Evolutionary conservation across 192 early-diverging fungal species (phyloP).

Genomic region (Phlyctochytrium bullatum): DNA sequence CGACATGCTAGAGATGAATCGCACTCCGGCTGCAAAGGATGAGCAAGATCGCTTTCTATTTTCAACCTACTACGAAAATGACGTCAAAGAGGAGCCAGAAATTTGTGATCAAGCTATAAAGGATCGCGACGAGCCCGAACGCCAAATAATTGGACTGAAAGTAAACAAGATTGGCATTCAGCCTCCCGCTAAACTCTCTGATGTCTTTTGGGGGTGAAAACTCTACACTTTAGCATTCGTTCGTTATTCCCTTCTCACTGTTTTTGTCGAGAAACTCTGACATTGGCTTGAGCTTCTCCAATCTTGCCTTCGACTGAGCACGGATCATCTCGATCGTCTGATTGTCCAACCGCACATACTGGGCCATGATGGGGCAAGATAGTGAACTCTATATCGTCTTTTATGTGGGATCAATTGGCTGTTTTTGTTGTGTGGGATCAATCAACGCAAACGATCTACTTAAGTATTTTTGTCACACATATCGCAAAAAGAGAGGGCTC

Average conservation of each 20-base stretch:
- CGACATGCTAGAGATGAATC: conserved; percentile 32
- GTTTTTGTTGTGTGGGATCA: too few species aligned
- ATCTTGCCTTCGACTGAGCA: not conserved
- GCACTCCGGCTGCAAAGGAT: conserved; percentile 26
- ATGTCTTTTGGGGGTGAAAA: conserved; percentile 1
- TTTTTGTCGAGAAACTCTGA: not conserved
- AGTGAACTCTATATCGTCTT: too few species aligned
- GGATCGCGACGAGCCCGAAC: not conserved
- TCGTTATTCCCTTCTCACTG: not conserved
- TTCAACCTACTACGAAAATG: conserved; percentile 37
- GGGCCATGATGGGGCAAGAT: too few species aligned
- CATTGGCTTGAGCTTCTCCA: not conserved
- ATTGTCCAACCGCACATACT: not conserved
- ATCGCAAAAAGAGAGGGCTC: too few species aligned
- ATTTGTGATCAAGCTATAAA: conserved; percentile 37
- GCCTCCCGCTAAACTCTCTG: not conserved
- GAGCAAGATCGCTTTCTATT: not conserved
- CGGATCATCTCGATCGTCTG: not conserved
- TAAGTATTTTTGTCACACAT: too few species aligned
- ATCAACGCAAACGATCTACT: too few species aligned
- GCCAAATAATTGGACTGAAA: conserved; percentile 6
- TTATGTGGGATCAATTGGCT: too few species aligned
- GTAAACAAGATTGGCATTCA: not conserved
- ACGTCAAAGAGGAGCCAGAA: conserved; percentile 41
- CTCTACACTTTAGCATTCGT: not conserved